Conservation (phyloP, 78 protist species). For the Dictyostelium discoideum region DNA sequence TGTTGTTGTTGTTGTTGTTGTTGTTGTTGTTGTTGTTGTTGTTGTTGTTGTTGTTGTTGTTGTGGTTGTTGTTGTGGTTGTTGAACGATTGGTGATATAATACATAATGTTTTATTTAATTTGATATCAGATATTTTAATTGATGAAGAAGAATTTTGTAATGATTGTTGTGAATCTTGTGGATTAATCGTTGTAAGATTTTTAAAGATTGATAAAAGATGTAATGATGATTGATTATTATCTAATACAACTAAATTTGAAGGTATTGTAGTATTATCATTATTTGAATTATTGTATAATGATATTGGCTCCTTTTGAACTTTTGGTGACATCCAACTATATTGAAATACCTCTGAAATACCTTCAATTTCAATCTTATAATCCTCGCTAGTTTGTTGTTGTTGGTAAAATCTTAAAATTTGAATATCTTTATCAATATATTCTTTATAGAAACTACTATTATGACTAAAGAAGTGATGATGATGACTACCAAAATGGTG, state of each 20-base stretch:
- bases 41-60: not conserved
- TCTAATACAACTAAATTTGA: conserved; percentile 24
- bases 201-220: conserved; percentile 11
- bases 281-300: not conserved
- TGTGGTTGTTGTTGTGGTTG: not conserved
- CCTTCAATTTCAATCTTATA: conserved; percentile 8
- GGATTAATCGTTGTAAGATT: not conserved
- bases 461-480: not conserved
- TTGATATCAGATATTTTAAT: not conserved
- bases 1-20: conserved; percentile 7
- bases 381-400: not conserved
- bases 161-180: not conserved
- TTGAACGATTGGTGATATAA: conserved; percentile 28
- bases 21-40: not conserved
- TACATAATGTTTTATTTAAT: conserved; percentile 11
- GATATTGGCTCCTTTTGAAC: not conserved
- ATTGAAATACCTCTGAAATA: not conserved
- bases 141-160: not conserved
- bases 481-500: not conserved
- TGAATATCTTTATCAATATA: not conserved
- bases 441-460: not conserved
- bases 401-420: conserved; percentile 4
- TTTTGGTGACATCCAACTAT: conserved; percentile 18
- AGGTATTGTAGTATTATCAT: not conserved
- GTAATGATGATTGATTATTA: not conserved